A percentile compares a stretch with the other conserved stretches of the same genome.
These are phyloP conservation scores for Chlorociboria aeruginascens DNA, from an alignment of 495 filamentous ascomycete species.

Conservation along the genomic window DNA sequence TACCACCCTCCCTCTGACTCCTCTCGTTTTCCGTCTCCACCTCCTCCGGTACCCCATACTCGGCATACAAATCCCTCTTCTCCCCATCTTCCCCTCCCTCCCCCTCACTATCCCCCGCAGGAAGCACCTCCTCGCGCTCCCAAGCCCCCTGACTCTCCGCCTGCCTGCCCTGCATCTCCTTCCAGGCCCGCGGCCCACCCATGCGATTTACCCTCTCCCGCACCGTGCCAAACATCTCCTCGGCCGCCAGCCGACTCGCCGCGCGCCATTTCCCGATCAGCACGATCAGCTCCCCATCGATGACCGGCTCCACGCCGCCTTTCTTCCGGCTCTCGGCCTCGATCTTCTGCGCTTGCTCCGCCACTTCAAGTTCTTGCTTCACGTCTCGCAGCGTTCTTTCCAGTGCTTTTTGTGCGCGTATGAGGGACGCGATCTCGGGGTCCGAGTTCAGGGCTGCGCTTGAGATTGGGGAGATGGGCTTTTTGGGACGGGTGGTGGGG, in stretches of 20 bases:
- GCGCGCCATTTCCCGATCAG: constrained; percentile 26
- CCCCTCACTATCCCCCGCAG: constrained; percentile 22
- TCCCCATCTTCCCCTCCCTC: constrained; percentile 23
- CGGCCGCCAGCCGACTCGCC: constrained; percentile 31
- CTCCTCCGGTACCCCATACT: constrained; percentile 14
- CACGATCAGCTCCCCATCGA: constrained; percentile 15
- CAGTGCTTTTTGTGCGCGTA: constrained; percentile 15
- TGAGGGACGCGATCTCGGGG: constrained; percentile 11
- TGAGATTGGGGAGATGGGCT: constrained; percentile 10
- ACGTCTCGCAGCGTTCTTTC: constrained; percentile 20
- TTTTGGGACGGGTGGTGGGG: background rate
- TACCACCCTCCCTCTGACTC: constrained; percentile 15
- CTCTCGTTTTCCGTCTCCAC: constrained; percentile 17
- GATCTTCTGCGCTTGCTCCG: constrained; percentile 19
- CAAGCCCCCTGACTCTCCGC: constrained; percentile 22
- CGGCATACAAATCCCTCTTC: constrained; percentile 25
- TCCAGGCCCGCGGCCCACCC: constrained; percentile 38
- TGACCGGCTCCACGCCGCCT: constrained; percentile 3
- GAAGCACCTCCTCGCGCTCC: constrained; percentile 17
- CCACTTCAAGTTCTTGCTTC: constrained; percentile 17
- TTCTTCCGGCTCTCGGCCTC: constrained; percentile 11
- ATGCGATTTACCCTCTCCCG: constrained; percentile 35
- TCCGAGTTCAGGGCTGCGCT: constrained; percentile 18
- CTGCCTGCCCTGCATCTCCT: constrained; percentile 31
- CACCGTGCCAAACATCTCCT: constrained; percentile 33